Base-by-base conservation (phyloP, 2,329 filamentous ascomycete genomes). In the Botrytis porri region DNA sequence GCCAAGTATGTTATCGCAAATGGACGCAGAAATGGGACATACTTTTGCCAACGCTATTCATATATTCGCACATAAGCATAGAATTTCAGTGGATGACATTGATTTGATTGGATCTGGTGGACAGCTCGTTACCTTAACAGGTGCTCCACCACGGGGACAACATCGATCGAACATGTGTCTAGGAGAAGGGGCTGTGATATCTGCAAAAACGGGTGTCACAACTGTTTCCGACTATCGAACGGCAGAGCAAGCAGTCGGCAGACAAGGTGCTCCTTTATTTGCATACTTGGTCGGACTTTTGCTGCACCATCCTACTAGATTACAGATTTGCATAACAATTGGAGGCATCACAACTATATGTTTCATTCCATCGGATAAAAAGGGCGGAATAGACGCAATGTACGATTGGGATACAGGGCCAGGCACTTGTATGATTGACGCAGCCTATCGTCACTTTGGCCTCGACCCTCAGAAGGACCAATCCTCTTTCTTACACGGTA, bases 371-470 rank as follows among this genome's bases (percentile, higher is more conserved):
- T 63, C 78, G 7, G 79, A 80, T 41, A 77, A 77, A n/a, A 74
- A 78, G 59, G 79, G 79, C 18, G 80, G 80, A 12, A 77, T 81
- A 39, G 79, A 80, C 54, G 78, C 78, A 18, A 80, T 81, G 78
- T 80, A 80, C 45, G 79, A 81, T 65, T 81, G 80, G 80, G 80
- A 81, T 65, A 78, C 78, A 9, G 80, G 80, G 5, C 80, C 80
- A 60, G 80, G 80, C 37, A 80, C 78, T 5, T 77, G 71, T 18
- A 78, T 81, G 71, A 79, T 81, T 45, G 79, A 80, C 71, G 76
- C 77, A 4, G 78, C 78, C 7, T 78, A 80, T 63, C 77, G 78
- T n/a, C 75, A 77, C 61, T 80, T 78, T 45, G 78, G 79, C 20
- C 73, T 79, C 43, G 79, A 80, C 65, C 78, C 79, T 14, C 75